phyloP scores from a whole-genome alignment of 805 yeast species.

The Clavispora santaluciae region DNA sequence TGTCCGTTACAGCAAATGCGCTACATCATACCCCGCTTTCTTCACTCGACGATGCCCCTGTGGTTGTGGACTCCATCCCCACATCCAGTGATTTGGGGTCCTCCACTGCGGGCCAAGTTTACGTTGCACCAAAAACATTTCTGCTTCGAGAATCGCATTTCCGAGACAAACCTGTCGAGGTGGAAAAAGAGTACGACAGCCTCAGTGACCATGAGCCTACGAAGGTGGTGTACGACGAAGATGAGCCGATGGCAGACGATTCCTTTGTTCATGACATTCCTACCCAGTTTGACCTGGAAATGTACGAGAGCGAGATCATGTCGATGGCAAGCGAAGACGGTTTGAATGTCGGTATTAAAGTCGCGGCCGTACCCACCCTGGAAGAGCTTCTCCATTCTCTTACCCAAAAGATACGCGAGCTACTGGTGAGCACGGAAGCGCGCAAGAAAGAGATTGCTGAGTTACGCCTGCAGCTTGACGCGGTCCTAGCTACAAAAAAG shows the following conservation, averaged over 20 bases:
- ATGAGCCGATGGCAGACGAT: conserved; percentile 5
- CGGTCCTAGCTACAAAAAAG: background rate
- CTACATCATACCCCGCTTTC: too few species aligned
- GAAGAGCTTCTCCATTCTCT: background rate
- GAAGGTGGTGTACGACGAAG: background rate
- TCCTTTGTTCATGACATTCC: conserved; percentile 5
- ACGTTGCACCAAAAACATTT: conserved; percentile 5
- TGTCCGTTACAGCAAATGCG: too few species aligned
- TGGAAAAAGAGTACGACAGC: conserved; percentile 2
- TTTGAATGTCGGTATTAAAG: background rate
- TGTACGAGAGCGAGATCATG: conserved; percentile 4
- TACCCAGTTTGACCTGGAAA: conserved; percentile 3
- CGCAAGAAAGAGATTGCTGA: background rate
- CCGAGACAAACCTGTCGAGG: conserved; percentile 4
- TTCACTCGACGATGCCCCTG: background rate
- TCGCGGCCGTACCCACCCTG: background rate
- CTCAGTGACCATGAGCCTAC: conserved; percentile 1
- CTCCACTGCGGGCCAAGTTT: background rate
- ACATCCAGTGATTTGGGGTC: background rate
- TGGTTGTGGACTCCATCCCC: background rate
- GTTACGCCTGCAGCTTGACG: background rate
- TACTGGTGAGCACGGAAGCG: background rate
- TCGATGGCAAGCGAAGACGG: conserved; percentile 1
- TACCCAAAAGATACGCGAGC: background rate
- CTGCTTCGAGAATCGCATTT: conserved; percentile 9